Evolutionary conservation across 106 monocot species (phyloP).

Genomic region (Agapanthus africanus): DNA sequence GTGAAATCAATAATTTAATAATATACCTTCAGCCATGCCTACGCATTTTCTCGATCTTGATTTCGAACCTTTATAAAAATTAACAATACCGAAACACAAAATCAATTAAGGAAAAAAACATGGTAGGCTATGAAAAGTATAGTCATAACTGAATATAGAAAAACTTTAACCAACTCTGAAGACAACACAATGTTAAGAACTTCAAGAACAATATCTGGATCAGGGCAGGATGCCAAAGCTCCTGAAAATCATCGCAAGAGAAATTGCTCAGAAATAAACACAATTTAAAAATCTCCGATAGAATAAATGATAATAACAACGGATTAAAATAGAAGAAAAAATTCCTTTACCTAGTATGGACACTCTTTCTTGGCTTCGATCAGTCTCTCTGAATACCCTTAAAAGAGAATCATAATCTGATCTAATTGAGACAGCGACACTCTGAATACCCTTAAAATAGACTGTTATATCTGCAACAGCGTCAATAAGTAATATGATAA

Average conservation of each 20-base stretch:
- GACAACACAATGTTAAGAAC: slow-evolving; percentile 60
- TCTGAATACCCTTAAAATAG: slow-evolving; percentile 70
- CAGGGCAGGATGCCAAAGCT: slow-evolving; percentile 52
- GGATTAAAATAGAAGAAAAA: no score
- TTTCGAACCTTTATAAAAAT: slow-evolving; percentile 72
- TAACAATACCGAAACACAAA: neutral
- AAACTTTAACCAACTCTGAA: slow-evolving; percentile 49
- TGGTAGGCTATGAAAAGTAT: no score
- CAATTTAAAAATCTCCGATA: no score
- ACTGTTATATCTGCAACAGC: no score
- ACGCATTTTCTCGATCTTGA: slow-evolving; percentile 86
- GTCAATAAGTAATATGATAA: no score
- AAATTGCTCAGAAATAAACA: neutral
- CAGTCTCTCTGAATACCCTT: slow-evolving; percentile 66
- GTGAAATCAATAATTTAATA: no score
- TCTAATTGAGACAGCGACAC: slow-evolving; percentile 36
- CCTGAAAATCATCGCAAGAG: slow-evolving; percentile 24
- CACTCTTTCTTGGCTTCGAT: slow-evolving; percentile 70
- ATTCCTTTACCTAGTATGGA: slow-evolving; percentile 67
- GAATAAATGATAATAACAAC: no score
- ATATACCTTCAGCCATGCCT: slow-evolving; percentile 89
- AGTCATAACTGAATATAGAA: no score
- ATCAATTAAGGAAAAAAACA: neutral
- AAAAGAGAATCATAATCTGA: slow-evolving; percentile 77
- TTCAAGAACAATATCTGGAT: slow-evolving; percentile 71